phyloP scores from a whole-genome alignment of 78 protist genomes.

The Cyanophora paradoxa region DNA sequence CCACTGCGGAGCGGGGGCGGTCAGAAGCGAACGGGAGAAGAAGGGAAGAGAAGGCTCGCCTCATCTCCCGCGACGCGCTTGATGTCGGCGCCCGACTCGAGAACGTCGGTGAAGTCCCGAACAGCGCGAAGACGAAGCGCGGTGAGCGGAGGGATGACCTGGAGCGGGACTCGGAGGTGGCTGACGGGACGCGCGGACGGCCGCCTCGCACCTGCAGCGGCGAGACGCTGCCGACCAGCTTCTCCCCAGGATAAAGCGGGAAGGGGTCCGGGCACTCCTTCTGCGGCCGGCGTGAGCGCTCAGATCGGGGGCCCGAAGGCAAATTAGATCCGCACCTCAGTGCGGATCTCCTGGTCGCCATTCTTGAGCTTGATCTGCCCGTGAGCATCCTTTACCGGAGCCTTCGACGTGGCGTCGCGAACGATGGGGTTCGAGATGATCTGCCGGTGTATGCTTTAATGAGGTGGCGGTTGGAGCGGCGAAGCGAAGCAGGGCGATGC shows the following conservation, averaged over 20 bases:
- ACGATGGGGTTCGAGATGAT: constrained; percentile 47
- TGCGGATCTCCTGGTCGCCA: constrained; percentile 74
- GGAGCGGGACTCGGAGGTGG: constrained; percentile 38
- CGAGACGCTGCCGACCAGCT: constrained; percentile 12
- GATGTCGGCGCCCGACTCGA: constrained; percentile 23
- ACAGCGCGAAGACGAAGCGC: constrained; percentile 73
- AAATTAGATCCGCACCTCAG: background rate
- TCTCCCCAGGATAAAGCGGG: constrained; percentile 85
- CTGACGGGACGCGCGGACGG: background rate
- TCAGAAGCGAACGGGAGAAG: background rate
- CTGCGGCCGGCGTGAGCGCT: background rate
- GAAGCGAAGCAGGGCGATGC: too few relatives aligned
- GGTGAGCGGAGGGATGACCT: constrained; percentile 43
- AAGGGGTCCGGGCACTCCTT: constrained; percentile 50
- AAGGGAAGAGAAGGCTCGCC: background rate
- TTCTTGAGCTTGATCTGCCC: constrained; percentile 59
- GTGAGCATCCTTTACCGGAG: constrained; percentile 27
- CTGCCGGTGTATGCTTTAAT: background rate
- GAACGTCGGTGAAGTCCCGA: constrained; percentile 67
- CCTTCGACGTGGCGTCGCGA: constrained; percentile 28
- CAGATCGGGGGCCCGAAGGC: background rate
- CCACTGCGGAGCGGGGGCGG: constrained; percentile 50
- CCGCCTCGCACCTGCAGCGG: background rate
- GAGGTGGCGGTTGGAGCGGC: constrained; percentile 4
- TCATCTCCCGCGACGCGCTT: constrained; percentile 51